These are phyloP conservation scores for Sugiyamaella grinbergsii DNA, from an alignment of 1,139 yeast species.

Conservation along the genomic window DNA sequence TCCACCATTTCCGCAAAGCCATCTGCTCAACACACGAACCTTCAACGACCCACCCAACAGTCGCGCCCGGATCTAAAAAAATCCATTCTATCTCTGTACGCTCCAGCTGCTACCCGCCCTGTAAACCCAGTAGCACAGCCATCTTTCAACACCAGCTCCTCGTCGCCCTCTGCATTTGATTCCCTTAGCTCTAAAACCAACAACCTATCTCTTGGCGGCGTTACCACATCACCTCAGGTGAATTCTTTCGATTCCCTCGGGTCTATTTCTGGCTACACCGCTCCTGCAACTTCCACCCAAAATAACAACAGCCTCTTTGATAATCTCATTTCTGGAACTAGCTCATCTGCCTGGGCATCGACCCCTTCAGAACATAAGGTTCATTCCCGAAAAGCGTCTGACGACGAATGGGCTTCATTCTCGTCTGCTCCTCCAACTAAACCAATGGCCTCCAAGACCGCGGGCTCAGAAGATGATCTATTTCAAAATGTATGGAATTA, in stretches of 20 bases:
- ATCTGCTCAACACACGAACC: slow-evolving; percentile 27
- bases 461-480: slow-evolving; percentile 60
- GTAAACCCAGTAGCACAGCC: slow-evolving; percentile 13
- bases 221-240: background rate
- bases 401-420: slow-evolving; percentile 36
- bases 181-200: slow-evolving; percentile 19
- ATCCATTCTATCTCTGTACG: slow-evolving; percentile 84
- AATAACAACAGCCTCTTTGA: slow-evolving; percentile 45
- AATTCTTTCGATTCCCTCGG: too few relatives aligned
- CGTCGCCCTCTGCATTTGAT: slow-evolving; percentile 21
- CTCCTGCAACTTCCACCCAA: slow-evolving; percentile 18
- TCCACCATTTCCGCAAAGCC: slow-evolving; percentile 25
- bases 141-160: background rate
- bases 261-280: too few relatives aligned
- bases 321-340: slow-evolving; percentile 23
- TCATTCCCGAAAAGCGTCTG: slow-evolving; percentile 17
- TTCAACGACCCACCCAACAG: slow-evolving; percentile 21
- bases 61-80: slow-evolving; percentile 80
- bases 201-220: slow-evolving; percentile 20
- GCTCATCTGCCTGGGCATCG: slow-evolving; percentile 26
- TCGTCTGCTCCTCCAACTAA: slow-evolving; percentile 35
- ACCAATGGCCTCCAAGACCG: slow-evolving; percentile 25
- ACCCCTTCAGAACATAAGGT: slow-evolving; percentile 22
- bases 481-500: slow-evolving; percentile 67
- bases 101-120: slow-evolving; percentile 42